Conservation (phyloP, 1,284 basidiomycete genomes). For the Apiotrichum domesticum region DNA sequence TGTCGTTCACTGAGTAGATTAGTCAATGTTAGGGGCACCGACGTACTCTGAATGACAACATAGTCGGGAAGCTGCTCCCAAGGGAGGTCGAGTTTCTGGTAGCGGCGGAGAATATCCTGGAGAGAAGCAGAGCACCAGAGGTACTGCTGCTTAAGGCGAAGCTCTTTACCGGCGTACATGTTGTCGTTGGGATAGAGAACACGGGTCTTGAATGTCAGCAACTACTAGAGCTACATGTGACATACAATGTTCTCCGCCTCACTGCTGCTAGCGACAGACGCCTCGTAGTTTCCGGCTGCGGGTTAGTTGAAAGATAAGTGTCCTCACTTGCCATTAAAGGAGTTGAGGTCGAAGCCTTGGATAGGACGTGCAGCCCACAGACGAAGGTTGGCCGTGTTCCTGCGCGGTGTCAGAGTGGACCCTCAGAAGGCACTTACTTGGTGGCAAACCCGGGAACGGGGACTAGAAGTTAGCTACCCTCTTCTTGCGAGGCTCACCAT, state of each 20-base stretch:
- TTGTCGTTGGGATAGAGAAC: slow-evolving; percentile 62
- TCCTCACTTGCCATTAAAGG: slow-evolving; percentile 65
- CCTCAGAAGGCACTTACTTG: slow-evolving; percentile 18
- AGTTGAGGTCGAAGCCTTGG: slow-evolving; percentile 83
- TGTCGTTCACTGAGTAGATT: slow-evolving; percentile 52
- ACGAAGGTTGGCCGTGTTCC: slow-evolving; percentile 50
- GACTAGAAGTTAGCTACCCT: slow-evolving; percentile 1
- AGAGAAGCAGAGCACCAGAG: slow-evolving; percentile 67
- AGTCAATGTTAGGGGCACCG: neutral
- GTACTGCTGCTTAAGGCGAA: slow-evolving; percentile 90
- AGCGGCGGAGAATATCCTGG: slow-evolving; percentile 66
- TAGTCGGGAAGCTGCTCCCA: slow-evolving; percentile 63
- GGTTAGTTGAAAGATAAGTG: slow-evolving; percentile 4
- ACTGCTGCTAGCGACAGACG: slow-evolving; percentile 74
- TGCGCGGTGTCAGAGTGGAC: slow-evolving; percentile 2
- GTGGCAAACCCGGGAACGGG: slow-evolving; percentile 71
- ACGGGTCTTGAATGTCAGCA: slow-evolving; percentile 53
- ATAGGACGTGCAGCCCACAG: slow-evolving; percentile 69
- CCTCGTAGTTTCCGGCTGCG: slow-evolving; percentile 77
- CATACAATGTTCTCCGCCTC: slow-evolving; percentile 71
- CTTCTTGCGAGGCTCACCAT: slow-evolving; percentile 46
- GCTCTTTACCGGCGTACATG: slow-evolving; percentile 64
- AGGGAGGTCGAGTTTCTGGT: slow-evolving; percentile 47
- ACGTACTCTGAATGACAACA: slow-evolving; percentile 67
- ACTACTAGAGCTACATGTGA: neutral